Evolutionary conservation across 2,329 filamentous ascomycete genomes (phyloP).

Genomic region (Pyrenochaeta sp.): DNA sequence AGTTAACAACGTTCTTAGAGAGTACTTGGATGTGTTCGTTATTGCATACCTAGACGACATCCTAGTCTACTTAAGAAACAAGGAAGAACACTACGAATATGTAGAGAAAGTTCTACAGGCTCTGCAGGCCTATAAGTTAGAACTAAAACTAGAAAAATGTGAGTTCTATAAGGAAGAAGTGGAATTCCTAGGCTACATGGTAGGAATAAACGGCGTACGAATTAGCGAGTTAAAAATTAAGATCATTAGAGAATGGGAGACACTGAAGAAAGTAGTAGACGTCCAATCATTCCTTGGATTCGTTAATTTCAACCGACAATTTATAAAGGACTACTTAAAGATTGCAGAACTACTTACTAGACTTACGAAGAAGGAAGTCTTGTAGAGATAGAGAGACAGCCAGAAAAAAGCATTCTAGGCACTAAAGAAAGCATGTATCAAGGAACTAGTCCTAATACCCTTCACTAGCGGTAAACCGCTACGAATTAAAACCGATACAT

Average conservation of each 20-base stretch:
- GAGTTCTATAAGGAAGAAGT: conserved; percentile 9
- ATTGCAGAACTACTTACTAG: conserved; percentile 8
- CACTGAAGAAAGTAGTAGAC: conserved; percentile 19
- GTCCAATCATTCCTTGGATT: conserved; percentile 42
- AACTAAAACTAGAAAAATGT: background rate
- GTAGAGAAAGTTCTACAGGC: conserved; percentile 1
- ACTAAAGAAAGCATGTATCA: conserved; percentile 21
- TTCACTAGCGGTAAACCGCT: conserved; percentile 20
- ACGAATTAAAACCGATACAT: conserved; percentile 32
- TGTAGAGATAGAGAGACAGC: background rate
- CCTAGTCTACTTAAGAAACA: background rate
- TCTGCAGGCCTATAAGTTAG: background rate
- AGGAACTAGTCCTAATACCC: conserved; percentile 17
- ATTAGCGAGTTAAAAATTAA: conserved; percentile 15
- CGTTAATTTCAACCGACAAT: conserved; percentile 43
- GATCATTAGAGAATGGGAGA: conserved; percentile 26
- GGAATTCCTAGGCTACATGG: conserved; percentile 13
- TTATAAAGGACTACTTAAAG: conserved; percentile 26
- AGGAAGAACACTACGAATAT: conserved; percentile 3
- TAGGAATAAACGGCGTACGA: background rate
- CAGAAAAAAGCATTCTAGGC: conserved; percentile 9
- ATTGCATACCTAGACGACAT: background rate
- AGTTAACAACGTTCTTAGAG: conserved; percentile 8
- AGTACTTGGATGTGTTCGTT: background rate
- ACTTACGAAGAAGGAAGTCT: background rate